Evolutionary conservation across 305 asterid species (phyloP), one percentile per base, ranked within the genome.

Genomic region (Andrographis paniculata): DNA sequence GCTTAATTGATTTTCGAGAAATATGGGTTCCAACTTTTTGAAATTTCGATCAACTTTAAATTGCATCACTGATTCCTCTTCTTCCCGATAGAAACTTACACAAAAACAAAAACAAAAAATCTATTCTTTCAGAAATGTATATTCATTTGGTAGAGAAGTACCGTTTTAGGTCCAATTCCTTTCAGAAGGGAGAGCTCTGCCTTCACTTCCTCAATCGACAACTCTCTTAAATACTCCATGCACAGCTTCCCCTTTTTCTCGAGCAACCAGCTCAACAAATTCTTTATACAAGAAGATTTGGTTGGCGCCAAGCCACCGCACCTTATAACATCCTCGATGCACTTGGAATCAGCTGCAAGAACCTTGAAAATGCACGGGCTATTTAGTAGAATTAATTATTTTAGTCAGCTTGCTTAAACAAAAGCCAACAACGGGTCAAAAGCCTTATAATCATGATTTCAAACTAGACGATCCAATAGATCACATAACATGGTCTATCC

Each of bases 141-240:
- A 33, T 0, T 7, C 2, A 7, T 2, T 6, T 0, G 13, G 33
- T 5, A 52, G 49, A 38, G 48, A 27, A 42, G 53, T 79, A 87
- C 95, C 64, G 95, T 87, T 60, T 87, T 87, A 35, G 97, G 97
- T 12, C 95, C 95, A 36, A 87, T 75, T 59, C 97, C 97, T 71
- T 76, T 79, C 48, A 84, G 71, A 48, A 64, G 62, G 30, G 95
- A 84, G 55, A 84, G 87, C 69, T 87, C 95, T n/a, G 58, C 72
- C 68, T 87, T 84, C 50, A 87, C 76, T 57, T 80, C 94, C 39
- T 76, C 80, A 35, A 77, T 38, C 0, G 95, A 73, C 65, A 84
- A 55, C 46, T 77, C 80, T 59, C 86, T 74, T 52, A 84, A 62
- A 63, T 83, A 81, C 74, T 84, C 92, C 92, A 84, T 68, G 77